Conservation (phyloP, 2,329 filamentous ascomycete genomes). For the Xylaria arbuscula region DNA sequence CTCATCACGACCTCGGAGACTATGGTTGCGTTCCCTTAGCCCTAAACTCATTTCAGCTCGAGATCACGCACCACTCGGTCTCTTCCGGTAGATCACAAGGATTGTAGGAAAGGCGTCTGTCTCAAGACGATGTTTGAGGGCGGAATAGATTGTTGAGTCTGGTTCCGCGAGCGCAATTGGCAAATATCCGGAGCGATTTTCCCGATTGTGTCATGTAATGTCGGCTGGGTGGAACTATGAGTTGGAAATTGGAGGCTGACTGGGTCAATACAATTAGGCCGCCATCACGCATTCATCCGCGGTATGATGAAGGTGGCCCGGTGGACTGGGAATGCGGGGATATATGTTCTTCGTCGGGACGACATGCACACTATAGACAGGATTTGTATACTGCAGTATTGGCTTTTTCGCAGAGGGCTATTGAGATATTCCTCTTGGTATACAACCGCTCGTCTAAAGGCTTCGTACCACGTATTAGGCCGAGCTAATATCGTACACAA, state of each 20-base stretch:
- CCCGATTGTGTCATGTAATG: conserved; percentile 43
- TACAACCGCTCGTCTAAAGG: not conserved
- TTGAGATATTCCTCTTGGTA: conserved; percentile 11
- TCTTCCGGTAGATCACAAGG: conserved; percentile 30
- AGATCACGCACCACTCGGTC: conserved; percentile 23
- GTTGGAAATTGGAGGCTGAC: conserved; percentile 41
- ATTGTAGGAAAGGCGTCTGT: conserved; percentile 24
- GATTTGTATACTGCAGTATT: conserved; percentile 14
- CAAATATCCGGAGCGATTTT: conserved; percentile 45
- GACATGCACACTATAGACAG: not conserved
- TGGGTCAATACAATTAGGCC: conserved; percentile 43
- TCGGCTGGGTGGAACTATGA: conserved; percentile 43
- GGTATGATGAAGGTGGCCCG: conserved; percentile 38
- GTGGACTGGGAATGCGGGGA: conserved; percentile 35
- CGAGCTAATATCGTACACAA: conserved; percentile 20
- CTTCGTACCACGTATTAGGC: conserved; percentile 9
- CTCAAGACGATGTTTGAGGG: conserved; percentile 15
- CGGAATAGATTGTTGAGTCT: conserved; percentile 24
- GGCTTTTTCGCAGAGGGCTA: conserved; percentile 2
- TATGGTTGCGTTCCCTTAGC: conserved; percentile 25
- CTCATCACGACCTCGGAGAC: conserved; percentile 28
- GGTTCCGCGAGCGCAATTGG: conserved; percentile 48
- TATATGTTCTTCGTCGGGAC: conserved; percentile 6
- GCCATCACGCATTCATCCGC: conserved; percentile 35
- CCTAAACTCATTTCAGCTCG: conserved; percentile 34